A percentile compares a stretch with the other conserved stretches of the same genome.
Conservation (phyloP, 768 basidiomycete genomes). For the Amylocystis lapponica region DNA sequence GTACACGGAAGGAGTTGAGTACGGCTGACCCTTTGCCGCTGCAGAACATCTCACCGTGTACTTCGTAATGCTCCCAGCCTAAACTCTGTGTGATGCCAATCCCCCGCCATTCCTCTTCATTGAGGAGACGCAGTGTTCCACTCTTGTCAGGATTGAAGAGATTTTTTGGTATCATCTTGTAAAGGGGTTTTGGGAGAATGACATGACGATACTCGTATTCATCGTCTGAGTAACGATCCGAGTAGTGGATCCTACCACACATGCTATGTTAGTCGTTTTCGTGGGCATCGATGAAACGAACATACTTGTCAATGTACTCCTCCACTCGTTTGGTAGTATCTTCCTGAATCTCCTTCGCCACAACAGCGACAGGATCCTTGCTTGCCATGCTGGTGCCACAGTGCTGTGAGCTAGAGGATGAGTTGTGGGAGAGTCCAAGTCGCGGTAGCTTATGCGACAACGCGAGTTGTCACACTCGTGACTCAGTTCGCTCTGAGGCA, state of each 20-base stretch:
- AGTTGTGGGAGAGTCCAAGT: not conserved
- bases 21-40: not conserved
- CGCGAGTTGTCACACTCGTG: conserved; percentile 6
- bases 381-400: not conserved
- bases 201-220: conserved; percentile 95
- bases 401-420: not conserved
- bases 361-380: conserved; percentile 1
- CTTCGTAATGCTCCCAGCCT: conserved; percentile 97
- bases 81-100: conserved; percentile 95
- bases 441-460: too few relatives aligned
- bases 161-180: conserved; percentile 88
- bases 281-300: conserved; percentile 7
- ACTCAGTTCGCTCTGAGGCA: not conserved
- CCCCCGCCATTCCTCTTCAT: conserved; percentile 91
- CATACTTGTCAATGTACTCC: conserved; percentile 76
- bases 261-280: conserved; percentile 9
- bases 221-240: conserved; percentile 90
- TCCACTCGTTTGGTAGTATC: conserved; percentile 37
- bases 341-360: conserved; percentile 17
- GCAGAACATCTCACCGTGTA: conserved; percentile 64
- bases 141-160: conserved; percentile 69
- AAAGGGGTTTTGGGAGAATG: conserved; percentile 89
- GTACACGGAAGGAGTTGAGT: not conserved
- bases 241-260: conserved; percentile 71
- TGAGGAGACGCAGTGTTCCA: conserved; percentile 74